Evolutionary conservation across 2,329 filamentous ascomycete species (phyloP).

Genomic region (Sclerotinia spermophila): DNA sequence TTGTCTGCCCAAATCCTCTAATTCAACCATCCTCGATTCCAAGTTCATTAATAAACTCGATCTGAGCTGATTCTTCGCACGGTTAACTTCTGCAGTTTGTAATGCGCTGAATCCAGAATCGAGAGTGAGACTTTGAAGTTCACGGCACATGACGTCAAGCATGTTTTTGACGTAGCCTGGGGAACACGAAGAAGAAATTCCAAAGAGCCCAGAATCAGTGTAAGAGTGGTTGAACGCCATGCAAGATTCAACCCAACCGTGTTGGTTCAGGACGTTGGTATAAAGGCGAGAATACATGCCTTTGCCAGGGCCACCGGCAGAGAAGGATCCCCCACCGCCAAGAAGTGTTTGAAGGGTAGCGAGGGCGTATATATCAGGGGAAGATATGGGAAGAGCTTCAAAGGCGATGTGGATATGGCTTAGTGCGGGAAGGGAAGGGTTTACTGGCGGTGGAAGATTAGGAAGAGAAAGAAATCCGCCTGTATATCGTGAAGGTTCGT

Average conservation of each 20-base stretch:
- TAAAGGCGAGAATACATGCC: conserved; percentile 99
- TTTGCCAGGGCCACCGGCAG: conserved; percentile 92
- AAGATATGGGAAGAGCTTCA: conserved; percentile 86
- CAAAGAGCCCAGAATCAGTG: conserved; percentile 92
- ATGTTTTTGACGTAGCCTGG: conserved; percentile 75
- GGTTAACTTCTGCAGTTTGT: conserved; percentile 72
- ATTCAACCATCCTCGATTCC: conserved; percentile 93
- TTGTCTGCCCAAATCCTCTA: conserved; percentile 91
- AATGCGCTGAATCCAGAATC: conserved; percentile 72
- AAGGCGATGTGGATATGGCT: conserved; percentile 96
- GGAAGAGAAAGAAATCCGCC: conserved; percentile 89
- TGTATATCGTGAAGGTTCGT: conserved; percentile 74
- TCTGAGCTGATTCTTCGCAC: conserved; percentile 95
- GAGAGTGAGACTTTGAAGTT: conserved; percentile 73
- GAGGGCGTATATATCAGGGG: conserved; percentile 91
- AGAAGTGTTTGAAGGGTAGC: conserved; percentile 94
- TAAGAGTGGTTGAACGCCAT: conserved; percentile 97
- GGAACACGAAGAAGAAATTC: conserved; percentile 82
- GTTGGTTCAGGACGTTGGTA: conserved; percentile 95
- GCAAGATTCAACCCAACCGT: conserved; percentile 96
- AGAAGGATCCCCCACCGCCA: conserved; percentile 94
- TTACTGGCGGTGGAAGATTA: conserved; percentile 70
- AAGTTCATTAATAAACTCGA: conserved; percentile 94
- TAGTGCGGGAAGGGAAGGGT: conserved; percentile 73
- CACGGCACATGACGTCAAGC: conserved; percentile 93